Conservation (phyloP, 2,329 filamentous ascomycete genomes). For the Colletotrichum sp. region DNA sequence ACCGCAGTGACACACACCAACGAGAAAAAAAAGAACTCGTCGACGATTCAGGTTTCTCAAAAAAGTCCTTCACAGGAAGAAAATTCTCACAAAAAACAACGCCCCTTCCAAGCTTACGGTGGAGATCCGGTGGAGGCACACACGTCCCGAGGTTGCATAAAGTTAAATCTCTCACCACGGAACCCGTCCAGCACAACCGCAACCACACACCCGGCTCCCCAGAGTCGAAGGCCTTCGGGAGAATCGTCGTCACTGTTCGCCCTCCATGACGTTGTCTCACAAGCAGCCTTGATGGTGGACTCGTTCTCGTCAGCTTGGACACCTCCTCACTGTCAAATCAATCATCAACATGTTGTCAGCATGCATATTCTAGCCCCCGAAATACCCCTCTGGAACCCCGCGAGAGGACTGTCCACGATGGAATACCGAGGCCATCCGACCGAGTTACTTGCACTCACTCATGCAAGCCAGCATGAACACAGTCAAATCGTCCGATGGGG, state of each 20-base stretch:
- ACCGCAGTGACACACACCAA: background rate
- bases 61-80: background rate
- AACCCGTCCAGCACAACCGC: background rate
- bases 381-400: background rate
- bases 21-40: background rate
- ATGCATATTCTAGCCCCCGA: slow-evolving; percentile 1
- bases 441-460: background rate
- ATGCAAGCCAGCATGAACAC: background rate
- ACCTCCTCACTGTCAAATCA: background rate
- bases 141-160: background rate
- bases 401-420: background rate
- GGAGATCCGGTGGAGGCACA: slow-evolving; percentile 18
- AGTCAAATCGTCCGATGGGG: background rate
- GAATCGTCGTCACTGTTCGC: background rate
- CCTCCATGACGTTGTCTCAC: slow-evolving; percentile 10
- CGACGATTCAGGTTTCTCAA: background rate
- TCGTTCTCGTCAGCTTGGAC: background rate
- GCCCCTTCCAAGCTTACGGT: background rate
- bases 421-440: background rate
- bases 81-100: background rate
- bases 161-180: slow-evolving; percentile 15
- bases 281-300: background rate
- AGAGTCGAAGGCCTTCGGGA: background rate
- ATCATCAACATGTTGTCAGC: background rate
- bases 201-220: background rate